Evolutionary conservation across 352 stramenopile species (phyloP).

Genomic region (Globisporangium recalcitrans): DNA sequence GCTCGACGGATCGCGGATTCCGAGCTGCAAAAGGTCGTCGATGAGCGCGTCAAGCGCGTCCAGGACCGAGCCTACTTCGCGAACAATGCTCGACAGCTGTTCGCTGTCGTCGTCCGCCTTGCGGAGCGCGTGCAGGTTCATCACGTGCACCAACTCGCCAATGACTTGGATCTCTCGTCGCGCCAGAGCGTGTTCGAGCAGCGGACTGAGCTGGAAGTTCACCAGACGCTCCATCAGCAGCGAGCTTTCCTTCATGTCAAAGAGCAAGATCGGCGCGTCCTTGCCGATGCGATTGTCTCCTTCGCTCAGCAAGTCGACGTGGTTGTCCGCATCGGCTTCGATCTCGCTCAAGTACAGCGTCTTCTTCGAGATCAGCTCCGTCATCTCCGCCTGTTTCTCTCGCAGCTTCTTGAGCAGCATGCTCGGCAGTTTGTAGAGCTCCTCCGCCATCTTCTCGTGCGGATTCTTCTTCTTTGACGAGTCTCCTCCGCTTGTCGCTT

Average conservation of each 20-base stretch:
- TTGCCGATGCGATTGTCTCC: constrained; percentile 60
- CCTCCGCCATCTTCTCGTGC: constrained; percentile 52
- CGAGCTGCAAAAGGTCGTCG: constrained; percentile 43
- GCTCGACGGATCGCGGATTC: constrained; percentile 51
- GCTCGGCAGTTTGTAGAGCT: constrained; percentile 57
- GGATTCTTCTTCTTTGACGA: constrained; percentile 12
- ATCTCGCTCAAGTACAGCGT: constrained; percentile 74
- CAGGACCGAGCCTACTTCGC: constrained; percentile 32
- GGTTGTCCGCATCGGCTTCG: constrained; percentile 41
- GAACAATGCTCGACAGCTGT: constrained; percentile 1
- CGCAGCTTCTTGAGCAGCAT: constrained; percentile 61
- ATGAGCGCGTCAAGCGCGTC: constrained; percentile 46
- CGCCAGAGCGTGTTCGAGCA: constrained; percentile 63
- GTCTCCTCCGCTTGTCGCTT: not conserved
- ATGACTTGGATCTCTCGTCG: constrained; percentile 65
- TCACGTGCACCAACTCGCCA: constrained; percentile 41
- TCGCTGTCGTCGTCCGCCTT: not conserved
- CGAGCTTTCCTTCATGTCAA: constrained; percentile 74
- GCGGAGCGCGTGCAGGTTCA: constrained; percentile 45
- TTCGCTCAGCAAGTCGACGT: constrained; percentile 49
- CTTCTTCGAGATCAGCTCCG: constrained; percentile 54
- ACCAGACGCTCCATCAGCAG: constrained; percentile 62
- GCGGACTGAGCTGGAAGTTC: constrained; percentile 69
- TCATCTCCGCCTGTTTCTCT: constrained; percentile 46
- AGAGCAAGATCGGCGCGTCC: constrained; percentile 75